A percentile compares a stretch with the other conserved stretches of the same genome.
phyloP scores from a whole-genome alignment of 2,329 filamentous ascomycete species.

The Scytalidium lignicola region DNA sequence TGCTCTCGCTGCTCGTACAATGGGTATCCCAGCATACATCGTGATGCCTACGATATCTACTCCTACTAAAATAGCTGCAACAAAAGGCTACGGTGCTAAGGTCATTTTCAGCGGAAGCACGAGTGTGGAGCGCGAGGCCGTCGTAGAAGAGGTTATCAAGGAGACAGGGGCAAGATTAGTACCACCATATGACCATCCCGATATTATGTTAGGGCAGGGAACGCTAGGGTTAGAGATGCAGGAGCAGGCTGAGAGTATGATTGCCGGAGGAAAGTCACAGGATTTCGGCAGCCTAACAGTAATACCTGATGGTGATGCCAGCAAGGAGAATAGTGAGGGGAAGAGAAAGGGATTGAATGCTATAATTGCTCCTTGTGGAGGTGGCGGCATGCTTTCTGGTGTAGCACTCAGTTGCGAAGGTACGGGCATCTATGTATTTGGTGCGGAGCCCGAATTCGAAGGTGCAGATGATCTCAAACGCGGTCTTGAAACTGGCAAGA shows the following conservation, averaged over 20 bases:
- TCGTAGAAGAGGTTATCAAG: constrained; percentile 61
- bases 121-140: constrained; percentile 72
- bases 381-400: constrained; percentile 82
- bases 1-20: constrained; percentile 72
- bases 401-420: constrained; percentile 70
- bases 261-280: constrained; percentile 29
- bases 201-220: constrained; percentile 92
- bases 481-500: constrained; percentile 57
- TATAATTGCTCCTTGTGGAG: constrained; percentile 79
- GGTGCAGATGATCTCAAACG: constrained; percentile 79
- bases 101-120: constrained; percentile 82
- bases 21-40: constrained; percentile 74
- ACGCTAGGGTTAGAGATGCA: constrained; percentile 81
- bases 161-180: constrained; percentile 74
- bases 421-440: constrained; percentile 73
- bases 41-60: constrained; percentile 88
- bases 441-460: constrained; percentile 76
- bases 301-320: constrained; percentile 8
- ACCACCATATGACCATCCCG: constrained; percentile 86
- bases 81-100: constrained; percentile 68
- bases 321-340: constrained; percentile 6
- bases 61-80: constrained; percentile 82
- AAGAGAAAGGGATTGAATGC: constrained; percentile 49
- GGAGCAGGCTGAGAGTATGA: constrained; percentile 58
- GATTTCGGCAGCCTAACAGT: neutral